Base-by-base conservation (phyloP, 352 stramenopile genomes). In the Globisporangium uncinulatum region DNA sequence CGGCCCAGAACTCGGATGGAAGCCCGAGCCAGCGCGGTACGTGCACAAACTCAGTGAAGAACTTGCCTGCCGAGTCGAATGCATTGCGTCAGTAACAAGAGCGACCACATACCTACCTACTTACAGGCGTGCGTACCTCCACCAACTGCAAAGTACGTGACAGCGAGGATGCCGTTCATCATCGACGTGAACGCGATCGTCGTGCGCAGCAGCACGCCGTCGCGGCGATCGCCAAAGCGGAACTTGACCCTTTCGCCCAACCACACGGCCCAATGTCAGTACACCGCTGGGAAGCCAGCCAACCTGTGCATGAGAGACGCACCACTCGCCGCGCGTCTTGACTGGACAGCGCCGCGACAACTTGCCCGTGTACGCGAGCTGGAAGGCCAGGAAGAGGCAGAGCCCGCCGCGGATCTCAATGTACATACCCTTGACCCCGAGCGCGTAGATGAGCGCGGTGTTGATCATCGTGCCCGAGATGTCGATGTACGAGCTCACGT, bases 381-480 rank as follows among this genome's bases (percentile, higher is more conserved):
- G 83, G 54, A 92, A 90, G 24, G 83, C 83, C 15, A 92, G 63
- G 48, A 90, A 88, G 19, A 92, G 69, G 59, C 83, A 92, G 9
- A 92, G 39, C 4, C 83, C 83, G 41, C 83, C 83, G 24, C 83
- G 76, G 54, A 90, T 80, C 59, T 92, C 83, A 53, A 92, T 89
- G 73, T 85, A 90, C 83, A 92, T 90, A 61, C 83, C 83, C 56
- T 83, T 84, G 62, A 90, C 65, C n/a, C 83, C 83, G 32, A 92
- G 64, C 29, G 83, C 83, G 54, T 92, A 92, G 51, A 92, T 70
- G 17, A 92, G 59, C 57, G 78, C 83, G 44, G 79, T 90, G 61
- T 92, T 92, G 71, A 92, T 92, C 79, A 92, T 92, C 6, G 82
- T 92, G 1, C 82, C 79, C 4, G 77, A 87, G 53, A 92, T 90